phyloP scores from a whole-genome alignment of 2,329 filamentous ascomycete species.

The Fusarium compactum region DNA sequence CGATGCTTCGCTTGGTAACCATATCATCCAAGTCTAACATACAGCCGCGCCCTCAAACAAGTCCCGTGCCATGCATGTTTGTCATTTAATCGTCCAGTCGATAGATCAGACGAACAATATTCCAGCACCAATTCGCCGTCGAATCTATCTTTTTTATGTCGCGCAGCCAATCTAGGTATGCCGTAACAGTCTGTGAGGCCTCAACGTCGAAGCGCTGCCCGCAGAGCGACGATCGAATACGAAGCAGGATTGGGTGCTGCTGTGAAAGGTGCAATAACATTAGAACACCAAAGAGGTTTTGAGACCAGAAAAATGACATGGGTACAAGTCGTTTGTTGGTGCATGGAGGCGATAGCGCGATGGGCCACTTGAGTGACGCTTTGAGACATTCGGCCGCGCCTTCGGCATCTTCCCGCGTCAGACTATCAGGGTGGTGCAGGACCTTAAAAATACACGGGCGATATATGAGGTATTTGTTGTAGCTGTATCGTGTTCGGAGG shows the following conservation, averaged over 20 bases:
- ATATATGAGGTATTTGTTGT: constrained; percentile 68
- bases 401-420: constrained; percentile 65
- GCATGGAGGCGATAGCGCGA: constrained; percentile 67
- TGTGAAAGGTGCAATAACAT: constrained; percentile 67
- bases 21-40: constrained; percentile 1
- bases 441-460: constrained; percentile 71
- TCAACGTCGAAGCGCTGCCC: constrained; percentile 64
- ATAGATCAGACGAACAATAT: constrained; percentile 62
- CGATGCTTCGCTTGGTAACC: constrained; percentile 14
- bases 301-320: constrained; percentile 71
- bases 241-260: constrained; percentile 62
- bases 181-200: constrained; percentile 59
- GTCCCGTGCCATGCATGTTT: neutral
- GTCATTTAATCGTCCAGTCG: constrained; percentile 48
- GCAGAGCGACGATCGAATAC: constrained; percentile 63
- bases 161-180: constrained; percentile 70
- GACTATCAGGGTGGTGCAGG: constrained; percentile 66
- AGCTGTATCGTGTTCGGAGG: constrained; percentile 69
- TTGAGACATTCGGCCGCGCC: constrained; percentile 69
- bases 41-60: neutral
- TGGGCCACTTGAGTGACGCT: constrained; percentile 70
- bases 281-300: constrained; percentile 70
- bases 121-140: constrained; percentile 68
- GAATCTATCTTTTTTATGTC: constrained; percentile 67
- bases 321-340: constrained; percentile 70